Base-by-base conservation (phyloP, 2,329 filamentous ascomycete genomes). In the Diaporthe capsici region DNA sequence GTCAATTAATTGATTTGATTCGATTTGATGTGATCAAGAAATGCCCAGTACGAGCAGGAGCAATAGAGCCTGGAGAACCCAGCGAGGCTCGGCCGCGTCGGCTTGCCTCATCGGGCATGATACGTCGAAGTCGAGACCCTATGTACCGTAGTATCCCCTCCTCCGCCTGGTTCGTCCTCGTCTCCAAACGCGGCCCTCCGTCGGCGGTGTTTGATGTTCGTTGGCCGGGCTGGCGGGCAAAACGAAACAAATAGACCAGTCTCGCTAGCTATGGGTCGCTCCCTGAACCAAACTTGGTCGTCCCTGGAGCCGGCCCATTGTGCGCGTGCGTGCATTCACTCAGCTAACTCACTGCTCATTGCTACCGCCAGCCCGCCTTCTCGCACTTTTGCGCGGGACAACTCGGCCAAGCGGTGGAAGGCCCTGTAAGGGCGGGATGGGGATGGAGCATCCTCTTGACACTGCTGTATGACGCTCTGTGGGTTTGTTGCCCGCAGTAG, bases 311-410 rank as follows among this genome's bases (percentile, higher is more conserved):
- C 8, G 31, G 31, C 9, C 17, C 31, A 17, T n/a, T 12, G 31
- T 8, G 31, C 28, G 31, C 20, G 17, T 20, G 42, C 39, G 13
- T 57, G 7, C 55, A n/a, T 58, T 34, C 31, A n/a, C n/a, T 25
- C 58, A 61, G 39, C 34, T 15, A 20, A 58, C 28, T 28, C 53
- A 25, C 25, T 34, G 49, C 55, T 22, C 20, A 28, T 2, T 15
- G 17, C 9, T 22, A 39, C 47, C 8, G 37, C 34, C 34, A 34
- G 37, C 61, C 51, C 60, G 61, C 37, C 44, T 25, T 42, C 34
- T 74, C 72, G 72, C 72, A 68, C 61, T 70, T 74, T 74, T 70
- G 25, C n/a, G 61, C 72, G 72, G 72, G 20, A 68, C 60, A 74
- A 70, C 51, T 58, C 53, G 53, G 42, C 51, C 51, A 55, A 31